A percentile compares a stretch with the other conserved stretches of the same genome.
phyloP scores from a whole-genome alignment of 257 asterid genomes.

The Plantago elongata region DNA sequence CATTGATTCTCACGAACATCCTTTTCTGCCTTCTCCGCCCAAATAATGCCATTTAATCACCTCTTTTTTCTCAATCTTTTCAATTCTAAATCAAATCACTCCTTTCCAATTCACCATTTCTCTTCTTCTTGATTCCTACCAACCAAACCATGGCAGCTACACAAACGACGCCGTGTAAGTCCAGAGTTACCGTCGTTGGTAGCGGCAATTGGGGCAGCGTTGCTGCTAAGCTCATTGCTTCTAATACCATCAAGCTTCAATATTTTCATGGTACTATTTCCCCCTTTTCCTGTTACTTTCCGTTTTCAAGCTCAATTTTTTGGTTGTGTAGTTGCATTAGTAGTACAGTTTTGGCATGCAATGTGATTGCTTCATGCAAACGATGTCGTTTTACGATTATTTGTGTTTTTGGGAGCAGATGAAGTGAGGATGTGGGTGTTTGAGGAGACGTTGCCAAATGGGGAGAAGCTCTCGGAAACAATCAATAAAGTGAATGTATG shows the following conservation, averaged over 20 bases:
- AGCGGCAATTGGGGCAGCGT: slow-evolving; percentile 97
- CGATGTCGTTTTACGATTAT: slow-evolving; percentile 1
- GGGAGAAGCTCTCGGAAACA: slow-evolving; percentile 48
- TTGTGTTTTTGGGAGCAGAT: slow-evolving; percentile 24
- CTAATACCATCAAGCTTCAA: slow-evolving; percentile 49
- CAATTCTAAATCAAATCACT: slow-evolving; percentile 6
- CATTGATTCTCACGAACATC: slow-evolving; percentile 47
- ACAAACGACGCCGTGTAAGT: slow-evolving; percentile 26
- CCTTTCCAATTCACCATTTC: background rate
- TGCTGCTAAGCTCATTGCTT: slow-evolving; percentile 84
- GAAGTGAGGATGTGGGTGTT: slow-evolving; percentile 69
- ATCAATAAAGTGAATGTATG: slow-evolving; percentile 47
- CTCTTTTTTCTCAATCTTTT: slow-evolving; percentile 11
- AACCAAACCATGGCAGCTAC: slow-evolving; percentile 4
- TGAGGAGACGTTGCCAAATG: slow-evolving; percentile 49
- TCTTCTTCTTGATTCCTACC: slow-evolving; percentile 33
- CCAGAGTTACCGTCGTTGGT: slow-evolving; percentile 73
- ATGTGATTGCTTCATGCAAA: background rate
- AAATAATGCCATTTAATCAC: slow-evolving; percentile 34
- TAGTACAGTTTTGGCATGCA: background rate
- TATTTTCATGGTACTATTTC: slow-evolving; percentile 57
- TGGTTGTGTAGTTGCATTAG: too few species aligned
- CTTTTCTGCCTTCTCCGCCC: slow-evolving; percentile 56
- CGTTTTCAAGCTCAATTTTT: too few species aligned
- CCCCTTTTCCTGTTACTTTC: background rate